Evolutionary conservation across 768 basidiomycete species (phyloP), one percentile per base, ranked within the genome.

Genomic region (Lentinula sp.): DNA sequence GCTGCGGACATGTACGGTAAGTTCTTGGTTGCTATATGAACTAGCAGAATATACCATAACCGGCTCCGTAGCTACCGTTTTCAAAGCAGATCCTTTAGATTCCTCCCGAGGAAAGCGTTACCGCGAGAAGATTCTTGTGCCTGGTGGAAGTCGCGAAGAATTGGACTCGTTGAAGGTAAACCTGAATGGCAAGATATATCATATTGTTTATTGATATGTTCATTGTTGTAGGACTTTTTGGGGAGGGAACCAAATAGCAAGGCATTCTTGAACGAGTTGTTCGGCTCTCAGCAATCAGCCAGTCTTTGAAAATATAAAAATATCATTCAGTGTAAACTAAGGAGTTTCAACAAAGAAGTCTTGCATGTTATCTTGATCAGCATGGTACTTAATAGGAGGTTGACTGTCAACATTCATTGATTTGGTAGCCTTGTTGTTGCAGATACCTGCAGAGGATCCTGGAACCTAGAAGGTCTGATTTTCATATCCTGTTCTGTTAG

Each of bases 141-240:
- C 82, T 7, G 91, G 93, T 28, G 91, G 89, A 31, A 89, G 86
- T 64, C 82, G 88, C 11, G 91, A 95, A 63, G 93, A 93, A 65
- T 72, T 85, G 60, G 87, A 90, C 50, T 88, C 87, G n/a, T 79
- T 95, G 61, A 80, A 88, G 79, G 90, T 87, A 63, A 34, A 73
- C 53, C 23, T 59, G 50, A 15, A 39, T 39, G 50, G 45, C 31
- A 6, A 28, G 9, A 28, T 18, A 37, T 18, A 21, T n/a, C 39
- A 34, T 37, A 37, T 40, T 56, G 62, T 48, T 51, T 42, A 15
- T 23, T 37, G 23, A 55, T 18, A 51, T 28, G 3, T 28, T 28
- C 5, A 35, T 60, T 18, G 39, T 18, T 49, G 16, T 61, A 90
- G 89, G 84, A 86, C 65, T 92, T 93, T 82, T 80, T 93, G 53